phyloP scores from a whole-genome alignment of 1,284 basidiomycete species.

The Trametes hirsuta region DNA sequence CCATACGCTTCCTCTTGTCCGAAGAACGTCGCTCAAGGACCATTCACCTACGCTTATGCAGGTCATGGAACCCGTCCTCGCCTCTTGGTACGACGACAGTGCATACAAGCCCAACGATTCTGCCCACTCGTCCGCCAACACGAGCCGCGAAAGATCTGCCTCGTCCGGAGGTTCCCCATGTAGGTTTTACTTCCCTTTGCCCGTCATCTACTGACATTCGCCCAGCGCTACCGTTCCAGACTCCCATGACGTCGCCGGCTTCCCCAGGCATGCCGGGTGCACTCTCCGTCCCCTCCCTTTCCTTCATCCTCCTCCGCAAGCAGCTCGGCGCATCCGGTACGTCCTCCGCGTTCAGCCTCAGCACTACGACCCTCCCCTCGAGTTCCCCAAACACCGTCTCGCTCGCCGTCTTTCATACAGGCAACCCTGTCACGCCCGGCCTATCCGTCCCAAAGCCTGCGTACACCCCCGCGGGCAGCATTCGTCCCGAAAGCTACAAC shows the following conservation, averaged over 20 bases:
- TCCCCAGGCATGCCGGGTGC: conserved; percentile 4
- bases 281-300: neutral
- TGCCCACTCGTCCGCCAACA: conserved; percentile 5
- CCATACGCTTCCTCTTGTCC: neutral
- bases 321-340: conserved; percentile 10
- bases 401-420: conserved; percentile 21
- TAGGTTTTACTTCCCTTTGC: conserved; percentile 8
- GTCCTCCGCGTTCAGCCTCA: conserved; percentile 14
- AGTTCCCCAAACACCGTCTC: conserved; percentile 14
- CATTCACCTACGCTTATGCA: conserved; percentile 30
- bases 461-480: conserved; percentile 3
- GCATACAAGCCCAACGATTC: conserved; percentile 3
- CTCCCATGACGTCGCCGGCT: conserved; percentile 25
- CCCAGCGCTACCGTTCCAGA: conserved; percentile 25
- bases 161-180: conserved; percentile 16
- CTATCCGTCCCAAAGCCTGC: conserved; percentile 22
- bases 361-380: conserved; percentile 5
- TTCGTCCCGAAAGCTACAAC: conserved; percentile 21
- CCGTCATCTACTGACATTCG: neutral
- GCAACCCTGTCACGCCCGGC: conserved; percentile 2
- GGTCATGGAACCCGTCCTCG: conserved; percentile 30
- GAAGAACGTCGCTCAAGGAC: neutral
- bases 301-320: conserved; percentile 15
- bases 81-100: conserved; percentile 23
- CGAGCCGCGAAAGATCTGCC: conserved; percentile 8